Evolutionary conservation across 371 early-diverging fungal species (phyloP), one percentile per base, ranked within the genome.

Genomic region (Vittaforma corneae): DNA sequence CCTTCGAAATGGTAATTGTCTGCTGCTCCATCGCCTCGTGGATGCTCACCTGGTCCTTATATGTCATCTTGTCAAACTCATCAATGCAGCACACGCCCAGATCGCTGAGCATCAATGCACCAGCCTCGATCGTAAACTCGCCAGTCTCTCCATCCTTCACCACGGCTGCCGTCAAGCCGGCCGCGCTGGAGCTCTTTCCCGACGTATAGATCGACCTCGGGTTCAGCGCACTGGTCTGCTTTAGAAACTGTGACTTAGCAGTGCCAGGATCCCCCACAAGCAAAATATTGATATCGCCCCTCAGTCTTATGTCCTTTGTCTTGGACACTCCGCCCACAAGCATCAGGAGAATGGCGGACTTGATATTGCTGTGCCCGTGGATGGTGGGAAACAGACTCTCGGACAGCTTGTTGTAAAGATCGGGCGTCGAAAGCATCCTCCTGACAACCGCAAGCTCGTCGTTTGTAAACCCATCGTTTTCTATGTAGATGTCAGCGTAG

Each of bases 11-110:
- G n/a, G 89, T 87, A 59, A 97, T 95, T 0, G 93, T 95, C 80
- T 97, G 97, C 80, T 98, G 97, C 79, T 97, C 97, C 98, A 97
- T 97, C 16, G 95, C 98, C 82, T 97, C 98, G 84, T 97, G 97
- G 79, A 98, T 96, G 46, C 93, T 91, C n/a, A 94, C 93, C 79
- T 93, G 94, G 81, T 98, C 98, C 66, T 82, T 82, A 32, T 88
- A 75, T 67, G 94, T 92, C 97, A 98, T 96, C 81, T 97, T 97
- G 79, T 97, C 97, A 78, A 97, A 97, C 79, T 97, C 98, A 79
- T 97, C 97, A 70, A 98, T 98, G 66, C 90, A 90, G 80, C 97
- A 97, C 54, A 98, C 59, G 79, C 88, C 89, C 75, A 91, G 91
- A 79, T 98, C 98, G n/a, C 93, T 93, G 67, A 98, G 82, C 92